Base-by-base conservation (phyloP, 345 rosid species). In the thale cress (Arabidopsis thaliana) region DNA sequence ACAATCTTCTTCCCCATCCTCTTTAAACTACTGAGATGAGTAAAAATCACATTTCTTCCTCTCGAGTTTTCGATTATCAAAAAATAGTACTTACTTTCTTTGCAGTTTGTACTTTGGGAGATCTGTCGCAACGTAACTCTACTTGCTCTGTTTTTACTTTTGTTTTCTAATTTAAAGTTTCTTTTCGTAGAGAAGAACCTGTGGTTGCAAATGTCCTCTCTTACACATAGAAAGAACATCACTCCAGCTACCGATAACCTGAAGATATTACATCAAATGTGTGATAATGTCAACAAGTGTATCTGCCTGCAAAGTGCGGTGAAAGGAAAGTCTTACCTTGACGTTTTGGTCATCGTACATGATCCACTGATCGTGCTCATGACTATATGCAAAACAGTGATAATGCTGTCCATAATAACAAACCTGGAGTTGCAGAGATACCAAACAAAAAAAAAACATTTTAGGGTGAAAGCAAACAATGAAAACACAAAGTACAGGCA, bases 401-500 rank as follows among this genome's bases (percentile, higher is more conserved):
- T 94, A 94, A 80, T 94, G 98, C 68, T 90, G 98, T 69, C 98
- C 98, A 57, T 91, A 91, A 77, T 94, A 94, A 84, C 98, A 94
- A 76, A 94, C 98, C 98, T 94, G 61, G 59, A 63, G 55, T 72
- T 74, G 72, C 68, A 70, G 20, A 81, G 67, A 32, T 0, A 72
- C 50, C 57, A 68, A 33, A 72, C 50, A 53, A 68, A 33, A 49
- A 79, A 9, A 53, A 57, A n/a, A 44, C 33, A 40, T 36, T 25
- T 44, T 20, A 50, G 42, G 20, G 7, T 3, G 7, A 59, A 14
- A 59, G 12, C 38, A 61, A 9, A 38, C 67, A 6, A 56, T 24
- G 25, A 37, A 52, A 37, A 37, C 6, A 67, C 69, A 28, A 12
- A 28, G 8, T 53, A 51, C 34, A 64, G 28, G 8, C 13, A 0